phyloP scores from a whole-genome alignment of 1,284 basidiomycete species.

The Boletus smithii region DNA sequence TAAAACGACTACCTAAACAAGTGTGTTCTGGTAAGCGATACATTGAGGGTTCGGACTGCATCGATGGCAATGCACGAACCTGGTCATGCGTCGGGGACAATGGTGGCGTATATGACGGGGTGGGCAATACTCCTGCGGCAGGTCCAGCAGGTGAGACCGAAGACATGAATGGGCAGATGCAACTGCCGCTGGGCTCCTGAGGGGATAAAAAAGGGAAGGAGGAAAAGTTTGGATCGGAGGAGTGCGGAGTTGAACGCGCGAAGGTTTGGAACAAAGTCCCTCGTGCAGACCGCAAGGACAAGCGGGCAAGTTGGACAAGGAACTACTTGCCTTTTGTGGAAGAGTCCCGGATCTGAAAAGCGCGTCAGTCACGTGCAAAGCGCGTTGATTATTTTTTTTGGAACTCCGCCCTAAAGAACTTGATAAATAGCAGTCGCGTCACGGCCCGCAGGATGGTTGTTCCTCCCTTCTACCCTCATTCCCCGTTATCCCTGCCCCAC shows the following conservation, averaged over 20 bases:
- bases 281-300: constrained; percentile 35
- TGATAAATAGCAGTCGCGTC: constrained; percentile 34
- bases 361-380: constrained; percentile 35
- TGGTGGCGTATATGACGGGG: constrained; percentile 25
- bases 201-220: constrained; percentile 3
- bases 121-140: constrained; percentile 31
- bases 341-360: background rate
- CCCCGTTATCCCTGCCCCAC: no score
- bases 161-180: constrained; percentile 33
- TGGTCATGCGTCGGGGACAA: constrained; percentile 41
- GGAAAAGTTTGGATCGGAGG: constrained; percentile 19
- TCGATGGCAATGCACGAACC: constrained; percentile 33
- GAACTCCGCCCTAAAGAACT: constrained; percentile 32
- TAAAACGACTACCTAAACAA: constrained; percentile 55
- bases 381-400: constrained; percentile 34
- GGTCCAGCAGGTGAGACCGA: constrained; percentile 26
- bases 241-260: constrained; percentile 16
- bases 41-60: constrained; percentile 14
- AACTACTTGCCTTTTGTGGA: background rate
- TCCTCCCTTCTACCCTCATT: no score
- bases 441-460: background rate
- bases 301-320: background rate
- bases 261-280: constrained; percentile 23
- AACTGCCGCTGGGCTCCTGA: constrained; percentile 21
- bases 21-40: constrained; percentile 27